A percentile compares a stretch with the other conserved stretches of the same genome.
These are phyloP conservation scores for Cyathus striatus DNA, from an alignment of 768 basidiomycete genomes.

Conservation along the genomic window DNA sequence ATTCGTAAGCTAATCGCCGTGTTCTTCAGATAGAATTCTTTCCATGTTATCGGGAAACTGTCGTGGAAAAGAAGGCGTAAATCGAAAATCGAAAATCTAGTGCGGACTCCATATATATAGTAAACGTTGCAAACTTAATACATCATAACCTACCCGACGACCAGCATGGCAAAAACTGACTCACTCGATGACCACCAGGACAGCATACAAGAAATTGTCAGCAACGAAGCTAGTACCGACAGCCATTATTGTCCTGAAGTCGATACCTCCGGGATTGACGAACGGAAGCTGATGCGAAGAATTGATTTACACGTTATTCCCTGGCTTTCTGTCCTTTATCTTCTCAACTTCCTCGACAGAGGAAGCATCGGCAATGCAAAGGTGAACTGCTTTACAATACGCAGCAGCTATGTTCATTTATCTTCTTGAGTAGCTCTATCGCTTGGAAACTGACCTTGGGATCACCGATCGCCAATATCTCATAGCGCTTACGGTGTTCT, in stretches of 20 bases:
- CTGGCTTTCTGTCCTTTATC: conserved; percentile 69
- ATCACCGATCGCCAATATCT: conserved; percentile 64
- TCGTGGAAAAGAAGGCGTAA: conserved; percentile 10
- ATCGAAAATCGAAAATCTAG: conserved; percentile 3
- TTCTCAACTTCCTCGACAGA: conserved; percentile 67
- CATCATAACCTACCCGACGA: too few relatives aligned
- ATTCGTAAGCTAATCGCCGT: conserved; percentile 2
- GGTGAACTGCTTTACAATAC: conserved; percentile 27
- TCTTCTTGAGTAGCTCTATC: conserved; percentile 41
- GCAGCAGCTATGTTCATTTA: conserved; percentile 1
- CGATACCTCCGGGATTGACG: conserved; percentile 50
- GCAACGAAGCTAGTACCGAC: too few relatives aligned
- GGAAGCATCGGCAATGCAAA: conserved; percentile 73
- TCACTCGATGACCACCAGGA: not conserved
- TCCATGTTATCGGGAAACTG: conserved; percentile 8
- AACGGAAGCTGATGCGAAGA: conserved; percentile 49
- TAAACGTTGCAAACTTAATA: too few relatives aligned
- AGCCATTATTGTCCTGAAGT: conserved; percentile 43
- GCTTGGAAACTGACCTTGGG: conserved; percentile 49
- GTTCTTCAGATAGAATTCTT: conserved; percentile 1
- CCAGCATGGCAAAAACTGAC: too few relatives aligned
- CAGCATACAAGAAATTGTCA: not conserved
- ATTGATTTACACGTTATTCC: conserved; percentile 69
- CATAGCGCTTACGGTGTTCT: conserved; percentile 68
- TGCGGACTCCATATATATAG: too few relatives aligned